Base-by-base conservation (phyloP, 306 rosid genomes). In the Abrus pulchellus region DNA sequence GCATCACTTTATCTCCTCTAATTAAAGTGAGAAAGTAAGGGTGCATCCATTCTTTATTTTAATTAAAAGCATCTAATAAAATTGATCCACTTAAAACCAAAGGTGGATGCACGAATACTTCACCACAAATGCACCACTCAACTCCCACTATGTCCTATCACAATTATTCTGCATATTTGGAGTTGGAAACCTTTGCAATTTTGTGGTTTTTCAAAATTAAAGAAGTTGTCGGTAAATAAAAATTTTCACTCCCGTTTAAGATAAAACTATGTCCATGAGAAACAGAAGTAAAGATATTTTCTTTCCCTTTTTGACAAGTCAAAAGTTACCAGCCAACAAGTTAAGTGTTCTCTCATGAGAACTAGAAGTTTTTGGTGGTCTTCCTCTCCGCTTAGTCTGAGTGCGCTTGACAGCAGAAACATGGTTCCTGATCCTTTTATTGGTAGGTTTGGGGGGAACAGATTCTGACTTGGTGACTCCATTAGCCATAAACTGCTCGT, bases 261-360 rank as follows among this genome's bases (percentile, higher is more conserved):
- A 75, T 68, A 75, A 65, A 66, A 56, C 27, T n/a, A 80, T 68
- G 27, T 60, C 33, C 30, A 49, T 10, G 79, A 40, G 79, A 40
- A 75, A 41, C 41, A 61, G 50, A 32, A 43, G 49, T 8, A 36
- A 8, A n/a, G 12, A 28, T 60, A 52, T 50, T 50, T 36, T 74
- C 72, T 68, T 71, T 80, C 63, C 8, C 2, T 69, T 20, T 13
- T 9, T 63, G 32, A 14, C 7, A 20, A 55, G 79, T 76, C 44
- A 80, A 76, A 38, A 30, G 30, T 83, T 86, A 86, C 89, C 89
- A 20, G 79, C 1, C 38, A 76, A 73, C 76, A 64, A 74, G 68
- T 80, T 20, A 76, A 73, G 66, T 47, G 36, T 36, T 38, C 13
- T 65, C 5, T 59, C 68, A 1, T 1, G n/a, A 30, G 82, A 34